Conservation (phyloP, 1,284 basidiomycete genomes). For the Phylloboletellus chloephorus region DNA sequence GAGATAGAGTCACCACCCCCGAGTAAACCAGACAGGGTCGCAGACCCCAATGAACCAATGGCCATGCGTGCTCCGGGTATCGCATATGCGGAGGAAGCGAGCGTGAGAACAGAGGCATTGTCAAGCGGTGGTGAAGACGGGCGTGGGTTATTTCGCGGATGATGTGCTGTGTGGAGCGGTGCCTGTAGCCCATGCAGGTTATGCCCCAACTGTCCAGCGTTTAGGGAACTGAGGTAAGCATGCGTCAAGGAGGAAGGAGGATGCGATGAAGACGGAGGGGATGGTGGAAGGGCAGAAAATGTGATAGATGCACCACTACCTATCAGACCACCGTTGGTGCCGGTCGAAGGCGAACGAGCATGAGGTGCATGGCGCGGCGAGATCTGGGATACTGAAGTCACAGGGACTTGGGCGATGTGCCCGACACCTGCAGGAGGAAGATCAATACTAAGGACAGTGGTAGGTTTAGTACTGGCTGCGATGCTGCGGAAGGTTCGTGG, state of each 20-base stretch:
- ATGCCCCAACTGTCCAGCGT: constrained; percentile 21
- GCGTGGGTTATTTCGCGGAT: constrained; percentile 92
- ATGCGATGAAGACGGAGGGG: constrained; percentile 42
- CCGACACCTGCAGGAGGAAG: constrained; percentile 72
- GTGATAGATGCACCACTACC: constrained; percentile 57
- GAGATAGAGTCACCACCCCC: constrained; percentile 62
- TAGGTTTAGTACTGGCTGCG: constrained; percentile 91
- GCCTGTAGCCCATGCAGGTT: constrained; percentile 51
- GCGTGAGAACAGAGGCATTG: constrained; percentile 87
- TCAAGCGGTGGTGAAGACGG: constrained; percentile 86
- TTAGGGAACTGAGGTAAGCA: constrained; percentile 26
- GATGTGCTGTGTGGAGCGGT: constrained; percentile 83
- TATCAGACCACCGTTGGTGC: constrained; percentile 39
- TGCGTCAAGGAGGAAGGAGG: constrained; percentile 40
- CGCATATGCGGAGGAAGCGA: constrained; percentile 88
- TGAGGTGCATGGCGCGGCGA: constrained; percentile 47
- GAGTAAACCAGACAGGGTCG: constrained; percentile 46
- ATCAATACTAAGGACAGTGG: constrained; percentile 87
- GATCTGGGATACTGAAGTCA: constrained; percentile 47
- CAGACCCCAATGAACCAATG: constrained; percentile 39
- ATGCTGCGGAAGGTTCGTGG: constrained; percentile 76
- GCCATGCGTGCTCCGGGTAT: constrained; percentile 47
- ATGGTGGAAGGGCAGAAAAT: constrained; percentile 60
- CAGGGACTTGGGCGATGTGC: constrained; percentile 84
- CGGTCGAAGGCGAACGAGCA: constrained; percentile 53